These are phyloP conservation scores for Metschnikowia matae DNA, from an alignment of 805 yeast genomes.

Conservation along the genomic window DNA sequence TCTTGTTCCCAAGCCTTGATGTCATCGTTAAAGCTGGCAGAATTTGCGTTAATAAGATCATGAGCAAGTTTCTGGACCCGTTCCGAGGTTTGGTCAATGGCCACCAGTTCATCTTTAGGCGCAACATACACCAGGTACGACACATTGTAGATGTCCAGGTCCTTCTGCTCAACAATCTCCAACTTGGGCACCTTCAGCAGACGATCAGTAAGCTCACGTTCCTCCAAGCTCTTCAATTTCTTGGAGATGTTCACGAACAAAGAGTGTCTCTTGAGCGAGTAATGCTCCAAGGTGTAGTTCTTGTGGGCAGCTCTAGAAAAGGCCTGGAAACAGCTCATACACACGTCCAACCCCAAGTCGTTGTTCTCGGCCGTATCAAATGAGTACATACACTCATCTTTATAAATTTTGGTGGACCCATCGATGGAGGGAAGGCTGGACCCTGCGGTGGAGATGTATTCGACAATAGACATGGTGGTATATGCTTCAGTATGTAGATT, in stretches of 20 bases:
- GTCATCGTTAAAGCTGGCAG: conserved; percentile 60
- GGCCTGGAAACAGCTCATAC: conserved; percentile 69
- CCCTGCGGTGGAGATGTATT: conserved; percentile 7
- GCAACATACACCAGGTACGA: conserved; percentile 40
- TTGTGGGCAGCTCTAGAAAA: conserved; percentile 45
- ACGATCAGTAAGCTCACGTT: conserved; percentile 6
- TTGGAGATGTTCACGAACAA: conserved; percentile 58
- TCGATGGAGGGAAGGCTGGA: conserved; percentile 22
- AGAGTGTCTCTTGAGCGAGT: conserved; percentile 47
- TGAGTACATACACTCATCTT: conserved; percentile 88
- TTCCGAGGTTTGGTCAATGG: conserved; percentile 21
- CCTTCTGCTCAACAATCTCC: conserved; percentile 60
- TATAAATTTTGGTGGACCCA: conserved; percentile 46
- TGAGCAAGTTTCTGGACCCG: conserved; percentile 31
- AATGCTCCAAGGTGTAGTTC: conserved; percentile 59
- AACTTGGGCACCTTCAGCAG: conserved; percentile 54
- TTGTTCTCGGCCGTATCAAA: conserved; percentile 62
- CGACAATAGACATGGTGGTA: conserved; percentile 6
- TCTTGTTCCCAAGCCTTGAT: conserved; percentile 92
- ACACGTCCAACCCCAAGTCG: conserved; percentile 62
- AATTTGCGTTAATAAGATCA: conserved; percentile 51
- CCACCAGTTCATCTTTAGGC: conserved; percentile 23
- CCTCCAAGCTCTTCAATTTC: conserved; percentile 35
- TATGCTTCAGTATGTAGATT: no score
- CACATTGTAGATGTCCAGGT: conserved; percentile 58